Evolutionary conservation across 2,329 filamentous ascomycete species (phyloP).

Genomic region (Scedosporium aurantiacum): DNA sequence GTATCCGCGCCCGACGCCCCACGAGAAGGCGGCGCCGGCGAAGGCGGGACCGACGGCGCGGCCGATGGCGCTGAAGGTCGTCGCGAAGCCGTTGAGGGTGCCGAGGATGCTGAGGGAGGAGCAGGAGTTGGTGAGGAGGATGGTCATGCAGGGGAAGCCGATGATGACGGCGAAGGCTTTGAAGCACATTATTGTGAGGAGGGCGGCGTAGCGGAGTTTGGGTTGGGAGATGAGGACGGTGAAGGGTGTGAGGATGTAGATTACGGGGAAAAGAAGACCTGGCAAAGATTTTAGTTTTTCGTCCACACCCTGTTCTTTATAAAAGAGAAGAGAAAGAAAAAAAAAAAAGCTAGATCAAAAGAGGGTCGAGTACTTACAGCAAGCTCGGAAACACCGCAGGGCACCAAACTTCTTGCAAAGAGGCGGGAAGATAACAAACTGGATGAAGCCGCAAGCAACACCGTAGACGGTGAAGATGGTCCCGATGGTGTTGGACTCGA

Average conservation of each 20-base stretch:
- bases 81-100: conserved; percentile 84
- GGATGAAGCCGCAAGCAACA: conserved; percentile 65
- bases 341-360: neutral
- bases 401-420: conserved; percentile 65
- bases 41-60: conserved; percentile 68
- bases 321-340: neutral
- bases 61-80: conserved; percentile 69
- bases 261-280: conserved; percentile 57
- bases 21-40: conserved; percentile 61
- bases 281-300: neutral
- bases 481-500: conserved; percentile 64
- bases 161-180: conserved; percentile 72
- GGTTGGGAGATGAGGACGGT: conserved; percentile 49
- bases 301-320: neutral
- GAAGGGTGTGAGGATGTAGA: conserved; percentile 77
- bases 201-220: conserved; percentile 41
- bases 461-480: conserved; percentile 78
- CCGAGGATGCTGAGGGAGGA: conserved; percentile 65
- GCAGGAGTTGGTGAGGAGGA: conserved; percentile 82
- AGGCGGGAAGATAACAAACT: conserved; percentile 76
- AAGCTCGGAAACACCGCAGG: conserved; percentile 59
- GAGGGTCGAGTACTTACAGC: conserved; percentile 26
- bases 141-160: conserved; percentile 80
- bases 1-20: conserved; percentile 65
- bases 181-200: conserved; percentile 58